A percentile compares a stretch with the other conserved stretches of the same genome.
Evolutionary conservation across 257 asterid species (phyloP).

Genomic region (Solanum chilense): DNA sequence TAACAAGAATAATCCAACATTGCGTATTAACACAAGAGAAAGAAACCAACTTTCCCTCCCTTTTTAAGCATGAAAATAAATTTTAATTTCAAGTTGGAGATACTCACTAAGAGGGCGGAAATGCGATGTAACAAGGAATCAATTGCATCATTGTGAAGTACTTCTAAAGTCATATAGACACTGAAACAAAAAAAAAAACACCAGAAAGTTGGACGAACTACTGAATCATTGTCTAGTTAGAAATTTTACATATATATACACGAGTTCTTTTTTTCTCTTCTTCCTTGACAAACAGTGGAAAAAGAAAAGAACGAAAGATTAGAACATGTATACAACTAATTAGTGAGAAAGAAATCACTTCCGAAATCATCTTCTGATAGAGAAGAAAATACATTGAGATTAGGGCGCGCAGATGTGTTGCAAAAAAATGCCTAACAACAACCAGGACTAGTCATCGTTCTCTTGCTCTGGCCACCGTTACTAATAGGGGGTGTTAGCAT

Average conservation of each 20-base stretch:
- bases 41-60: too few species aligned
- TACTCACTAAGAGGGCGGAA: neutral
- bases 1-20: neutral
- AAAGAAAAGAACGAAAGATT: slow-evolving; percentile 1
- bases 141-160: neutral
- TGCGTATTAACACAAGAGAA: neutral
- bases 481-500: slow-evolving; percentile 32
- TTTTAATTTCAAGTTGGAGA: neutral
- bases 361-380: slow-evolving; percentile 37
- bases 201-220: neutral
- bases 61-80: neutral
- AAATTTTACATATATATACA: slow-evolving; percentile 34
- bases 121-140: neutral
- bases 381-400: slow-evolving; percentile 17
- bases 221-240: slow-evolving; percentile 13
- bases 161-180: neutral
- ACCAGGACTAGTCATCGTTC: slow-evolving; percentile 26
- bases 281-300: slow-evolving; percentile 3
- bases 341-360: slow-evolving; percentile 24
- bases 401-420: slow-evolving; percentile 11
- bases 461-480: slow-evolving; percentile 1
- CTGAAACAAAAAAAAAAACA: neutral
- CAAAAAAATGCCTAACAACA: slow-evolving; percentile 31
- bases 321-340: slow-evolving; percentile 31
- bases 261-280: slow-evolving; percentile 21